Evolutionary conservation across 805 yeast species (phyloP), one percentile per base, ranked within the genome.

Genomic region (Nakazawaea populi): DNA sequence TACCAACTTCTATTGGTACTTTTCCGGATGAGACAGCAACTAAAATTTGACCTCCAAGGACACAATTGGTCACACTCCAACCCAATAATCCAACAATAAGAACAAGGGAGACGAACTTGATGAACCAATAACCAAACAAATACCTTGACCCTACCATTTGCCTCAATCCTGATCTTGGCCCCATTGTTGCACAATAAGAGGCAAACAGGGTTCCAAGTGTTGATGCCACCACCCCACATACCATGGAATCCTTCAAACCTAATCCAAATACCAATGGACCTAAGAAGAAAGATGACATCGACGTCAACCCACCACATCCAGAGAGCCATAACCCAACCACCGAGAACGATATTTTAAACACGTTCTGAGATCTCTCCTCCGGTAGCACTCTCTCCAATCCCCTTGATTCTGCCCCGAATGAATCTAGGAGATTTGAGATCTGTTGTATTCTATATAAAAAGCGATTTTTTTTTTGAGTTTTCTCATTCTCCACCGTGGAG

Each of bases 21-120:
- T 72, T 75, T 12, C 79, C 87, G 57, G 82, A 68, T 39, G 89
- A 82, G 24, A 89, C 71, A 41, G 85, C 76, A 7, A 80, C 73
- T 45, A 89, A 66, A 53, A 89, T 84, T 66, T 89, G 90, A 18
- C 97, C 97, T 38, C 96, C 96, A 51, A 88, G 83, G 46, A 89
- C 94, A 57, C 87, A 79, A 62, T 88, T 89, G n/a, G 89, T 90
- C 36, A 89, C 83, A n/a, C 92, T 80, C 96, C 96, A 89, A n/a
- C 96, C 96, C 58, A 87, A 64, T 12, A 85, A 85, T 46, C 96
- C 95, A 42, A 87, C 65, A 52, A 87, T 80, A 43, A 88, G 78
- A 38, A 86, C 79, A 41, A 89, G 64, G 5, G 89, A 83, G 44
- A 88, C 86, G 49, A 88, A 70, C 64, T 86, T 85, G 39, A 89